phyloP scores from a whole-genome alignment of 805 yeast species.

The Starmerella sirachaensis region DNA sequence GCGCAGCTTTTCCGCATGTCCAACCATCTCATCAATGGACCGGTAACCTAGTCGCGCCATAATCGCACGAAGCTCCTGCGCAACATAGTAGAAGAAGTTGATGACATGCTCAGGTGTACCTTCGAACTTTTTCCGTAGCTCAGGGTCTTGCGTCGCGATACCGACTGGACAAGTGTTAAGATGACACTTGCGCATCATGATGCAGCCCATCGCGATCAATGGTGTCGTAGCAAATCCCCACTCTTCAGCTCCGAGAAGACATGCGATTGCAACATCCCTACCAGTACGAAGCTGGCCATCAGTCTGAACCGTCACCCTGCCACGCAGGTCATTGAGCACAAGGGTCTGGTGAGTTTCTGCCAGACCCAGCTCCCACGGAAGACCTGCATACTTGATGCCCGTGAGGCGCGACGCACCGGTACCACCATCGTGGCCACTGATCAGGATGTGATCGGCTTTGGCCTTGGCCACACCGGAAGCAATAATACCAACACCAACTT shows the following conservation, averaged over 20 bases:
- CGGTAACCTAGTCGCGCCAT: conserved; percentile 96
- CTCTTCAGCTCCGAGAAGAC: conserved; percentile 94
- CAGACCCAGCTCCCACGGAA: conserved; percentile 97
- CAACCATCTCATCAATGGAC: conserved; percentile 95
- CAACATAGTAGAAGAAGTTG: conserved; percentile 89
- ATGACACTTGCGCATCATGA: conserved; percentile 92
- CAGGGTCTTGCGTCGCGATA: conserved; percentile 97
- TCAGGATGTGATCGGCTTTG: conserved; percentile 89
- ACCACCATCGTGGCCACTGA: conserved; percentile 99
- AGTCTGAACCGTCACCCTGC: conserved; percentile 91
- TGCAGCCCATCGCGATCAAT: conserved; percentile 92
- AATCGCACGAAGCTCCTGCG: conserved; percentile 79
- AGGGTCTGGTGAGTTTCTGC: conserved; percentile 97
- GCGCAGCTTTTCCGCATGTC: conserved; percentile 80
- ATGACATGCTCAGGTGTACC: conserved; percentile 98
- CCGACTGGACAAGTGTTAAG: conserved; percentile 94
- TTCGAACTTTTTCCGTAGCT: conserved; percentile 74
- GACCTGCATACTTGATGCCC: conserved; percentile 91
- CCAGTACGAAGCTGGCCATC: conserved; percentile 98
- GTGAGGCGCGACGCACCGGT: conserved; percentile 99
- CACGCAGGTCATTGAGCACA: conserved; percentile 90
- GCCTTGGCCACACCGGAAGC: conserved; percentile 99
- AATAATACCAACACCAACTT: conserved; percentile 97
- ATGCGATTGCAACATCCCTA: conserved; percentile 91
- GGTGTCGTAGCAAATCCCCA: conserved; percentile 98